These are phyloP conservation scores for Wakefieldia striispora DNA, from an alignment of 768 basidiomycete species.

Conservation along the genomic window DNA sequence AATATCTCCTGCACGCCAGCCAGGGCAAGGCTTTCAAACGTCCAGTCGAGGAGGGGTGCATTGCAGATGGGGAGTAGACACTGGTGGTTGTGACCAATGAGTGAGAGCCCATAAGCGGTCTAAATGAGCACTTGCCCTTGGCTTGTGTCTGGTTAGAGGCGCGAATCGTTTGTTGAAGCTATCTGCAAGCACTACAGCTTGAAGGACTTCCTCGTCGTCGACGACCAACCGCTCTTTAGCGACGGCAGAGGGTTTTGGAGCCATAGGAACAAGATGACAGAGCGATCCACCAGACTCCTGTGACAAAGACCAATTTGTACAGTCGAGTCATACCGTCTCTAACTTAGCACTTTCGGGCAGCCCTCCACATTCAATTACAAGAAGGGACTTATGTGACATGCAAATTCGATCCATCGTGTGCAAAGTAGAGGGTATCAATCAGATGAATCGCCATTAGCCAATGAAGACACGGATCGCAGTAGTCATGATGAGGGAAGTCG, in stretches of 20 bases:
- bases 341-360: neutral
- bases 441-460: conserved; percentile 70
- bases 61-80: conserved; percentile 94
- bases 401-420: conserved; percentile 30
- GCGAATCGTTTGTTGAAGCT: conserved; percentile 93
- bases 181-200: conserved; percentile 94
- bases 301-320: neutral
- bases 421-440: conserved; percentile 49
- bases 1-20: conserved; percentile 96
- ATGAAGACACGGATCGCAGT: conserved; percentile 57
- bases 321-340: conserved; percentile 25
- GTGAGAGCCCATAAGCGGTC: conserved; percentile 13
- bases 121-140: conserved; percentile 58
- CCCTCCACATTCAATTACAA: conserved; percentile 30
- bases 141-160: conserved; percentile 84
- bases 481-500: conserved; percentile 59
- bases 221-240: conserved; percentile 64
- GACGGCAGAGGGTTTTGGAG: conserved; percentile 52
- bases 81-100: conserved; percentile 38
- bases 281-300: neutral
- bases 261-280: conserved; percentile 42
- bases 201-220: conserved; percentile 82
- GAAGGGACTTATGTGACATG: conserved; percentile 33
- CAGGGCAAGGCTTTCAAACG: conserved; percentile 91
- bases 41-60: conserved; percentile 92